Evolutionary conservation across 2,329 filamentous ascomycete species (phyloP).

Genomic region (Coleophoma eucalyptorum): DNA sequence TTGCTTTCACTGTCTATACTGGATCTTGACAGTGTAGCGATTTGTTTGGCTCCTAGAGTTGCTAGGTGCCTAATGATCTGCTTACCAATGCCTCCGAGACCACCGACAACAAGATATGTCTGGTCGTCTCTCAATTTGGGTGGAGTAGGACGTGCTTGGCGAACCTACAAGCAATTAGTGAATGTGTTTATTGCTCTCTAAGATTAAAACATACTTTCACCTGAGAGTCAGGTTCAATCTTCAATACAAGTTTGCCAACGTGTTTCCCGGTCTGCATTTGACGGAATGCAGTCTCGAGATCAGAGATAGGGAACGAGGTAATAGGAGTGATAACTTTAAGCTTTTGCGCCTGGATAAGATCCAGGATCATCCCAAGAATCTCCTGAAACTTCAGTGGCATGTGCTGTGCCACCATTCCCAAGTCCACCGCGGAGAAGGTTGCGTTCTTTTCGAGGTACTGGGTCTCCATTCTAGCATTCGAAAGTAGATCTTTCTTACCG

Average conservation of each 20-base stretch:
- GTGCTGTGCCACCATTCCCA: neutral
- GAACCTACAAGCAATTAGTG: neutral
- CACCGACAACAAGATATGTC: neutral
- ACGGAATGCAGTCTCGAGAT: neutral
- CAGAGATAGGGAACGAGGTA: constrained; percentile 2
- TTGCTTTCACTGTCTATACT: neutral
- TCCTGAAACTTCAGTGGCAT: neutral
- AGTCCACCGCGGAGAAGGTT: neutral
- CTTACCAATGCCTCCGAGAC: neutral
- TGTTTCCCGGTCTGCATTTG: neutral
- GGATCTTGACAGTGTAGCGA: neutral
- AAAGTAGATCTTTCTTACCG: neutral
- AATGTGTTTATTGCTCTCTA: neutral
- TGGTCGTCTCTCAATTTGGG: neutral
- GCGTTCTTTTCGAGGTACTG: neutral
- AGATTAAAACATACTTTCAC: neutral
- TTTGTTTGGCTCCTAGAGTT: neutral
- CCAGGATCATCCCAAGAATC: neutral
- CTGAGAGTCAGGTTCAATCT: neutral
- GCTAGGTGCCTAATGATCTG: neutral
- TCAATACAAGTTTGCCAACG: neutral
- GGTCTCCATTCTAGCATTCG: neutral
- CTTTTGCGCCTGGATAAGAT: neutral
- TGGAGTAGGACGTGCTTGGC: neutral
- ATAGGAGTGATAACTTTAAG: neutral